A percentile compares a stretch with the other conserved stretches of the same genome.
phyloP scores from a whole-genome alignment of 2,329 filamentous ascomycete genomes.

The Bipolaris gigantea region DNA sequence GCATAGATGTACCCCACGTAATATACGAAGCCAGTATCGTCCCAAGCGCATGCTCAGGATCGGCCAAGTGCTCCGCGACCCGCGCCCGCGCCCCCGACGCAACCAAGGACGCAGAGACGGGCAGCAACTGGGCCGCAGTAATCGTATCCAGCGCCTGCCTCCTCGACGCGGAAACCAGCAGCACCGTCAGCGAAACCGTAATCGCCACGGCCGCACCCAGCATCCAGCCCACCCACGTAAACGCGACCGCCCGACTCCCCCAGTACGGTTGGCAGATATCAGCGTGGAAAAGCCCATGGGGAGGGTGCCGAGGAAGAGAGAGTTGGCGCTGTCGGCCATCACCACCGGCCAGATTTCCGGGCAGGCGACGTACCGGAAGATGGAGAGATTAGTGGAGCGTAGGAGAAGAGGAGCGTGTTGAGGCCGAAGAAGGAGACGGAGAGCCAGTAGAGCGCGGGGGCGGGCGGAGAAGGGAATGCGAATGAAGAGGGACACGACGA shows the following conservation, averaged over 20 bases:
- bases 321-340: conserved; percentile 67
- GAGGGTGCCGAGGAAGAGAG: conserved; percentile 67
- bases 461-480: conserved; percentile 64
- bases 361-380: conserved; percentile 65
- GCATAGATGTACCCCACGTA: conserved; percentile 67
- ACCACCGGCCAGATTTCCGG: conserved; percentile 67
- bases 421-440: conserved; percentile 63
- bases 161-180: conserved; percentile 53
- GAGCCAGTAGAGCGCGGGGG: conserved; percentile 60
- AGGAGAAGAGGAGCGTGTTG: conserved; percentile 61
- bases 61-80: conserved; percentile 62
- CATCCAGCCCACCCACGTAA: conserved; percentile 56
- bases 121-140: conserved; percentile 66
- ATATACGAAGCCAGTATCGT: conserved; percentile 68
- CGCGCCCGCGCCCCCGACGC: conserved; percentile 66
- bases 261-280: conserved; percentile 65
- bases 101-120: conserved; percentile 68
- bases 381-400: conserved; percentile 60
- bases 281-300: conserved; percentile 72
- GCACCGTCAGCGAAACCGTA: conserved; percentile 55
- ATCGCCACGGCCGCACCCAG: conserved; percentile 51
- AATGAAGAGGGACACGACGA: conserved; percentile 65
- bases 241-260: conserved; percentile 57
- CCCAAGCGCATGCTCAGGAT: conserved; percentile 58
- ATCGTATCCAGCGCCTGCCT: conserved; percentile 49